These are phyloP conservation scores for Alternaria angustiovoidea DNA, from an alignment of 2,329 filamentous ascomycete genomes.

Conservation along the genomic window DNA sequence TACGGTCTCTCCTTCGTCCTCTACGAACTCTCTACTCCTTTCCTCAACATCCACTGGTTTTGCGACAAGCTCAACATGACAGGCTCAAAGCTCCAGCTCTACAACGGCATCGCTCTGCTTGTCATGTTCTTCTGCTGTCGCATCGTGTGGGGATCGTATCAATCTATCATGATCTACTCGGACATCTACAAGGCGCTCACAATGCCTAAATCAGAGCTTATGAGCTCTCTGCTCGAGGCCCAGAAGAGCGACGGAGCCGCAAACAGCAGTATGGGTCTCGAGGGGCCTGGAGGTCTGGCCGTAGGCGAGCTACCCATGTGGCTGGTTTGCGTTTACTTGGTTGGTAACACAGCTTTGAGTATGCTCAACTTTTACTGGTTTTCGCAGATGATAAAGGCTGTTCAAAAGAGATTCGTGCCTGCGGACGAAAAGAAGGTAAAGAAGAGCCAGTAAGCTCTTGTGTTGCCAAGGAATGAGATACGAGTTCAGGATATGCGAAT, in stretches of 20 bases:
- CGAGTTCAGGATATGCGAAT: neutral
- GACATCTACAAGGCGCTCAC: constrained; percentile 67
- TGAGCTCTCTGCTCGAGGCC: constrained; percentile 33
- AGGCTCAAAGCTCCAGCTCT: constrained; percentile 74
- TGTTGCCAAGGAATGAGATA: neutral
- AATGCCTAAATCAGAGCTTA: constrained; percentile 21
- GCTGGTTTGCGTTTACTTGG: constrained; percentile 73
- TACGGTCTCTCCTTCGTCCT: constrained; percentile 83
- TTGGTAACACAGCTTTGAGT: constrained; percentile 75
- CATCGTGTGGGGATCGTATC: constrained; percentile 78
- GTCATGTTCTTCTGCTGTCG: constrained; percentile 78
- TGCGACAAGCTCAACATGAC: constrained; percentile 85
- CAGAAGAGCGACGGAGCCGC: constrained; percentile 59
- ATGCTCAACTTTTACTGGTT: constrained; percentile 85
- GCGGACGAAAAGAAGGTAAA: constrained; percentile 23
- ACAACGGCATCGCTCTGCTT: constrained; percentile 78
- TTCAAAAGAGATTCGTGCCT: constrained; percentile 75
- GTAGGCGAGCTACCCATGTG: constrained; percentile 66
- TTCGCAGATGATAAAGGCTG: constrained; percentile 82
- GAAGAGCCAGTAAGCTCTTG: constrained; percentile 26
- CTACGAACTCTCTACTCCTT: constrained; percentile 84
- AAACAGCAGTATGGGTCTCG: constrained; percentile 27
- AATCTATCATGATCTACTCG: constrained; percentile 68
- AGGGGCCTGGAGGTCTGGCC: constrained; percentile 29
- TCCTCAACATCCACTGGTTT: constrained; percentile 90